Evolutionary conservation across 768 basidiomycete species (phyloP).

Genomic region (Podaxis sp.): DNA sequence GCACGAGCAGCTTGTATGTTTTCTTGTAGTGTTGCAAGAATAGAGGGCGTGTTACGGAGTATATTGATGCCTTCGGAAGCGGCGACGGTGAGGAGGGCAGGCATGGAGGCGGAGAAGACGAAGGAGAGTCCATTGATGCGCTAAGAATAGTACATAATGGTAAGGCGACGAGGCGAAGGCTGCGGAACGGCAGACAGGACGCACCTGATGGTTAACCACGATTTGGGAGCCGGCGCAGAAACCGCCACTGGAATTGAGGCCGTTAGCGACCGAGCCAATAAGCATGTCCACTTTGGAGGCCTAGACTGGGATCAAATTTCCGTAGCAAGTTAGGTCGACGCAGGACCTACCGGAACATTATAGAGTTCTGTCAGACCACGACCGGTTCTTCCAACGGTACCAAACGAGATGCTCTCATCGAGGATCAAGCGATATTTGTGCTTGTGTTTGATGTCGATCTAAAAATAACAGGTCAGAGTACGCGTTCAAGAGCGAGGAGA

Average conservation of each 20-base stretch:
- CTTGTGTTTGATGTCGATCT: conserved; percentile 94
- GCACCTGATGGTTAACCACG: conserved; percentile 86
- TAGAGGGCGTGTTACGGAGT: conserved; percentile 70
- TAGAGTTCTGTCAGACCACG: conserved; percentile 94
- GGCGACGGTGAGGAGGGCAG: conserved; percentile 83
- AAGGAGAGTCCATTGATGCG: conserved; percentile 95
- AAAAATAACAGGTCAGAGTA: neutral
- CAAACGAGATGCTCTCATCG: conserved; percentile 94
- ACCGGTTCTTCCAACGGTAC: conserved; percentile 88
- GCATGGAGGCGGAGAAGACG: conserved; percentile 95
- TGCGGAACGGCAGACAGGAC: conserved; percentile 8
- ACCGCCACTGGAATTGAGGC: conserved; percentile 82
- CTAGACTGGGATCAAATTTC: conserved; percentile 31
- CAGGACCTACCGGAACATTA: conserved; percentile 75
- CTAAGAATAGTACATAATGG: conserved; percentile 30
- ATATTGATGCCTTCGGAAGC: conserved; percentile 85
- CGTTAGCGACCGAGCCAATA: conserved; percentile 85
- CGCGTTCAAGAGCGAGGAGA: neutral
- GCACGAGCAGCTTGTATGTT: conserved; percentile 78
- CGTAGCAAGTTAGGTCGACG: neutral
- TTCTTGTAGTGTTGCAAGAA: conserved; percentile 75
- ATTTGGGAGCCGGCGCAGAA: conserved; percentile 89
- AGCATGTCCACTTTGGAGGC: conserved; percentile 92
- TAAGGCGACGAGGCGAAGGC: neutral
- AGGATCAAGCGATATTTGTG: conserved; percentile 95